These are phyloP conservation scores for Bisporella sp. DNA, from an alignment of 2,329 filamentous ascomycete genomes.

Conservation along the genomic window DNA sequence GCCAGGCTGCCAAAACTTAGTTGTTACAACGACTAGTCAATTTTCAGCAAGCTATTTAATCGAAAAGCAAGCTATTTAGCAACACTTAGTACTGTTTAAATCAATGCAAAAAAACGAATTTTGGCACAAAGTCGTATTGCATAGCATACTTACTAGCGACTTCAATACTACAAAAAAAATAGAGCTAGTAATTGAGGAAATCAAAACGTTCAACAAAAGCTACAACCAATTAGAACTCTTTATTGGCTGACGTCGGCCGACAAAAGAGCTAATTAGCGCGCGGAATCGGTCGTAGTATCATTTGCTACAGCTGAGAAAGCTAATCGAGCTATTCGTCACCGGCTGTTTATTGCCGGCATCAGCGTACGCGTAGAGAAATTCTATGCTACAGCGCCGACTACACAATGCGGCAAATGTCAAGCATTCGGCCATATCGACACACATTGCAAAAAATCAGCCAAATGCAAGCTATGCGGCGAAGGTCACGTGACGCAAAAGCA, in stretches of 20 bases:
- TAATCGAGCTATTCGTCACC: conserved; percentile 1
- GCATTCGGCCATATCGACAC: conserved; percentile 1
- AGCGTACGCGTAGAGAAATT: background rate
- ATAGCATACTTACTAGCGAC: background rate
- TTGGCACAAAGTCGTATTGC: background rate
- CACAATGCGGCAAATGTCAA: conserved; percentile 1
- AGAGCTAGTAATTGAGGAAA: background rate
- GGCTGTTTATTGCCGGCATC: conserved; percentile 1
- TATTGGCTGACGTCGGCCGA: conserved; percentile 1
- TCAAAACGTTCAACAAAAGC: conserved; percentile 1
- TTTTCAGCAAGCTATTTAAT: background rate
- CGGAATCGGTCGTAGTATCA: background rate
- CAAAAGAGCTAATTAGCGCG: background rate
- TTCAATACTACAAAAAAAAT: background rate
- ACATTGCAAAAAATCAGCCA: background rate
- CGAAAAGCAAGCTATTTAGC: background rate
- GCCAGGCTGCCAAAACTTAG: background rate
- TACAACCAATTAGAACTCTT: background rate
- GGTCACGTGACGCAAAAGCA: background rate
- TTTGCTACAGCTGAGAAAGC: conserved; percentile 2
- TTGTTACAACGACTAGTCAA: background rate
- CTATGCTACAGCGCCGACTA: background rate
- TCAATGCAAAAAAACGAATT: background rate
- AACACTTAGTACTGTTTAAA: background rate
- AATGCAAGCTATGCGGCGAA: background rate